Percentiles rank a stretch among this genome's conserved stretches.
Conservation (phyloP, 2,329 filamentous ascomycete genomes). For the Pseudophaeomoniella oleicola region DNA sequence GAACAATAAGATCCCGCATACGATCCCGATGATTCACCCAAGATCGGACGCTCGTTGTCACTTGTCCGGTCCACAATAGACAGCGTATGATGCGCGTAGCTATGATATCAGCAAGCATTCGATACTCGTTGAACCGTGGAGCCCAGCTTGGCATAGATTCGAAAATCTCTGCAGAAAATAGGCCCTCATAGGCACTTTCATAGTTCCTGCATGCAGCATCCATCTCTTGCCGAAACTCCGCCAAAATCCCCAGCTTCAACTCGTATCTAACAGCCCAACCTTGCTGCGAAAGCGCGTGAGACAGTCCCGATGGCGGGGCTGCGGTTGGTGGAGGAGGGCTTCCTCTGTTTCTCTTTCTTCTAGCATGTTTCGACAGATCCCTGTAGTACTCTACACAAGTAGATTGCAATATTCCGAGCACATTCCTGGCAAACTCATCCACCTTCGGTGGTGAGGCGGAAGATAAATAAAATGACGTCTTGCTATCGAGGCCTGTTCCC, state of each 20-base stretch:
- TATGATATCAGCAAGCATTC: slow-evolving; percentile 69
- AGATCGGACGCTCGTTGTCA: slow-evolving; percentile 62
- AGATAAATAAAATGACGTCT: slow-evolving; percentile 73
- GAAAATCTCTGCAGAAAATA: slow-evolving; percentile 71
- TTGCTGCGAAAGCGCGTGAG: slow-evolving; percentile 66
- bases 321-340: slow-evolving; percentile 66
- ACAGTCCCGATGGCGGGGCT: slow-evolving; percentile 69
- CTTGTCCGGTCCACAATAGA: slow-evolving; percentile 63
- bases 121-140: slow-evolving; percentile 80
- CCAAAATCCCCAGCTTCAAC: slow-evolving; percentile 80
- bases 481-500: slow-evolving; percentile 66
- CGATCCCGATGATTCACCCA: slow-evolving; percentile 68
- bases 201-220: slow-evolving; percentile 76
- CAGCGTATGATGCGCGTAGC: slow-evolving; percentile 71
- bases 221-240: slow-evolving; percentile 87
- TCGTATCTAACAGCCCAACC: slow-evolving; percentile 94
- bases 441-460: slow-evolving; percentile 58
- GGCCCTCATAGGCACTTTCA: slow-evolving; percentile 69
- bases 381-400: slow-evolving; percentile 79
- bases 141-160: slow-evolving; percentile 85
- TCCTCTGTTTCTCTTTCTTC: slow-evolving; percentile 73
- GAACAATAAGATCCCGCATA: slow-evolving; percentile 63
- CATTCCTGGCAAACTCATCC: slow-evolving; percentile 55
- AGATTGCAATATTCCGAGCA: slow-evolving; percentile 59
- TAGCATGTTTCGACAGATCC: slow-evolving; percentile 80